Conservation (phyloP, 2,329 filamentous ascomycete genomes). For the Xylaria sp. region DNA sequence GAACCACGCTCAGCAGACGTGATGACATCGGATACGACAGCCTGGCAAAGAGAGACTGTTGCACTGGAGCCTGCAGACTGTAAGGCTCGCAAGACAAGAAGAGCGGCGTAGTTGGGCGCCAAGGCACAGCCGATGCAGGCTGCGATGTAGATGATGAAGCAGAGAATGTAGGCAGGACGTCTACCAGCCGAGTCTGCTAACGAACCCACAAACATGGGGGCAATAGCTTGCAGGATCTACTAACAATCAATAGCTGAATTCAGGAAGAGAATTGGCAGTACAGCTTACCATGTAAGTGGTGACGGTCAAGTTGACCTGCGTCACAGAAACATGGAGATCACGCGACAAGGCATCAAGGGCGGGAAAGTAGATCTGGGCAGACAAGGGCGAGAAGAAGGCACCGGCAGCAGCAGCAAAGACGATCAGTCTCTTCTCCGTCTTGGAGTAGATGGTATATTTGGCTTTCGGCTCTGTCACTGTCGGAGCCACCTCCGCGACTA, state of each 20-base stretch:
- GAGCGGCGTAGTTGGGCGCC: constrained; percentile 39
- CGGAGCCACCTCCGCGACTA: constrained; percentile 7
- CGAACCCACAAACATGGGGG: constrained; percentile 45
- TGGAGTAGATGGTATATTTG: constrained; percentile 26
- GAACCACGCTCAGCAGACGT: constrained; percentile 51
- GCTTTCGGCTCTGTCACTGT: neutral
- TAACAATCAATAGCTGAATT: constrained; percentile 24
- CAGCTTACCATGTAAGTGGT: constrained; percentile 33
- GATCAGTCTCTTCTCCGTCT: constrained; percentile 29
- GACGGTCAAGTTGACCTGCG: constrained; percentile 34
- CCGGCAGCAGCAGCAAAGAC: constrained; percentile 29
- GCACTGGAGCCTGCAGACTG: constrained; percentile 49
- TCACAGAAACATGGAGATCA: constrained; percentile 35
- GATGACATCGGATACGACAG: constrained; percentile 52
- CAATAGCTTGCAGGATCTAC: constrained; percentile 48
- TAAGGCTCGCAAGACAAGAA: constrained; percentile 45
- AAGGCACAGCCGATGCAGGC: constrained; percentile 44
- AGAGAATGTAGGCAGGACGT: constrained; percentile 43
- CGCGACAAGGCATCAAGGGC: constrained; percentile 38
- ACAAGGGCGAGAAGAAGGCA: constrained; percentile 33
- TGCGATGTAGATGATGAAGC: constrained; percentile 41
- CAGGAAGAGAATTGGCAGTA: neutral
- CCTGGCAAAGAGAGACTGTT: constrained; percentile 48
- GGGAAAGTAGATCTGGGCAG: constrained; percentile 41
- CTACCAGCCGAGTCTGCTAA: constrained; percentile 45